Base-by-base conservation (phyloP, 495 filamentous ascomycete genomes). In the Cryomyces antarcticus region DNA sequence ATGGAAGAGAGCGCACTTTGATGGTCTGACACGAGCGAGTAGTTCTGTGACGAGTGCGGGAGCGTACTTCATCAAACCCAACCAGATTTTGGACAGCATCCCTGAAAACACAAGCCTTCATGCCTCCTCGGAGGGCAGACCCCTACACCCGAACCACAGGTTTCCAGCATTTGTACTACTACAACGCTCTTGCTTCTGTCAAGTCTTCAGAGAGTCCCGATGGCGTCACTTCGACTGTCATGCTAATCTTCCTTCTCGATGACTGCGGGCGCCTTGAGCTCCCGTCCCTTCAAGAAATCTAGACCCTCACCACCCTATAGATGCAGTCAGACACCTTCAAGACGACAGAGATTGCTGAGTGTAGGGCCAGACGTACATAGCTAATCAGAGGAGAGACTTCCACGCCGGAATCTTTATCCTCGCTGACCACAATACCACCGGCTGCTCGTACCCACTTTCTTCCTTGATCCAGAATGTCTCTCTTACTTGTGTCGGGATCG, bases 321-420 rank as follows among this genome's bases (percentile, higher is more conserved):
- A 12, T 34, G 49, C 34, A 48, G 45, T 5, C 41, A 28, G 13
- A 17, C 7, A 35, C 7, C 12, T 9, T 24, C 24, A 4, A 35
- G 38, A 30, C 28, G 43, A 46, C 39, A 45, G n/a, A 35, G 6
- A 40, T 24, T 24, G 17, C 17, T 24, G 17, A 2, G 1, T 24
- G 17, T 24, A 24, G 17, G 17, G 17, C 17, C 17, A 37, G 46
- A 76, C 85, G 71, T 76, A 93, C 87, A 56, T 99, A 99, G 71
- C 85, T 93, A 55, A 88, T 79, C 57, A 94, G 63, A 17, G 89
- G 92, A 48, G 83, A 92, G 13, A 99, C 76, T 54, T 99, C 89
- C 17, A 99, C 71, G 17, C 89, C 89, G 42, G 62, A 55, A 7
- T 75, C 71, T 5, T 67, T 65, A 31, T 65, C 70, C 51, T 85